Evolutionary conservation across 352 stramenopile species (phyloP).

Genomic region (Phytopythium sindhum): DNA sequence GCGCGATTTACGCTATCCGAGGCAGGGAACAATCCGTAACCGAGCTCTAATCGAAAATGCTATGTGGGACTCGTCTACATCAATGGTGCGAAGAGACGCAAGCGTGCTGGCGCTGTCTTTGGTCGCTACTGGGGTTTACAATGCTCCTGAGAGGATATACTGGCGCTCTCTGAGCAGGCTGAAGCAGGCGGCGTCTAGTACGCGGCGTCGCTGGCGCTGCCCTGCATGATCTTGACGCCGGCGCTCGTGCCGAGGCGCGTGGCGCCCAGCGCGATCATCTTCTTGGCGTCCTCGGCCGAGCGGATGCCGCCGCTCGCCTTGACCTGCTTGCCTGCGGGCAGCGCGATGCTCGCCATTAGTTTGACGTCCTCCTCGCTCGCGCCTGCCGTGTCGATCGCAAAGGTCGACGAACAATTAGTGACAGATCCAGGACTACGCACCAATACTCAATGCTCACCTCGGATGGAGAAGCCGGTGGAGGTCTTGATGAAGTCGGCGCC

Average conservation of each 20-base stretch:
- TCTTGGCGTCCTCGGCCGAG: slow-evolving; percentile 52
- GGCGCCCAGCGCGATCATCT: slow-evolving; percentile 70
- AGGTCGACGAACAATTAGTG: background rate
- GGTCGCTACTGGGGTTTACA: background rate
- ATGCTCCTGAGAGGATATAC: too few species aligned
- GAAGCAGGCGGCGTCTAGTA: slow-evolving; percentile 6
- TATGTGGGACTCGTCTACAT: background rate
- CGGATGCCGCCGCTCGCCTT: slow-evolving; percentile 84
- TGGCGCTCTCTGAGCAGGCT: too few species aligned
- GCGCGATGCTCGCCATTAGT: slow-evolving; percentile 64
- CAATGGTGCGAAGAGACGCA: too few species aligned
- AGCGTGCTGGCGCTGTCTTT: background rate
- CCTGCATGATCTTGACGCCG: slow-evolving; percentile 62
- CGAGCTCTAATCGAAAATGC: too few species aligned
- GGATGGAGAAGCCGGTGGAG: slow-evolving; percentile 81
- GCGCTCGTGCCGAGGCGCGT: slow-evolving; percentile 67
- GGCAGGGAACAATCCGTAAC: background rate
- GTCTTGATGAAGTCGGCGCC: slow-evolving; percentile 89
- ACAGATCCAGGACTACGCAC: background rate
- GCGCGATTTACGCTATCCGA: background rate
- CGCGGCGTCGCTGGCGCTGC: slow-evolving; percentile 14
- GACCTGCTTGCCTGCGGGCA: slow-evolving; percentile 61
- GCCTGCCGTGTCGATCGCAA: slow-evolving; percentile 15
- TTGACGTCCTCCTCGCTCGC: slow-evolving; percentile 76
- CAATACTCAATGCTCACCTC: slow-evolving; percentile 23